phyloP scores from a whole-genome alignment of 1,284 basidiomycete genomes.

The Amylostereum areolatum region DNA sequence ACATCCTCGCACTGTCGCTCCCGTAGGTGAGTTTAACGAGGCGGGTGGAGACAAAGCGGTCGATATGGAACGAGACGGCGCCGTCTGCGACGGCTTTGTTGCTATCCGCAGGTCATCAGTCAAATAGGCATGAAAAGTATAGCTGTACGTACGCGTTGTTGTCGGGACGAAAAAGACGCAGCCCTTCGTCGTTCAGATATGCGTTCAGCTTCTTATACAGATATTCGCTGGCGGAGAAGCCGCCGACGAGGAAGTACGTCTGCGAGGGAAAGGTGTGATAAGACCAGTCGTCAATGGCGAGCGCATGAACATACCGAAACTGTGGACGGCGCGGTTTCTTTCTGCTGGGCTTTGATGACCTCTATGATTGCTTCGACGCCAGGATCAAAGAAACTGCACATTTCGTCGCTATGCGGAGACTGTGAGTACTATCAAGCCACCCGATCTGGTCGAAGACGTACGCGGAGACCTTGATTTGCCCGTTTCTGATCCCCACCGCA shows the following conservation, averaged over 20 bases:
- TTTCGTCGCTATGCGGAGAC: conserved; percentile 23
- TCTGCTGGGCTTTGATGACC: not conserved
- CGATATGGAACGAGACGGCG: conserved; percentile 45
- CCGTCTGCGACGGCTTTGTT: conserved; percentile 56
- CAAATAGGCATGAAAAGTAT: not conserved
- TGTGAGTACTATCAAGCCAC: not conserved
- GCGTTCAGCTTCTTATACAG: conserved; percentile 32
- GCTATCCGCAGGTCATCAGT: conserved; percentile 20
- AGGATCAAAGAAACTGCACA: conserved; percentile 36
- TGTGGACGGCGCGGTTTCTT: not conserved
- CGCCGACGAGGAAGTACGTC: conserved; percentile 36
- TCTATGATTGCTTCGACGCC: not conserved
- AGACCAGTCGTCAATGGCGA: no score
- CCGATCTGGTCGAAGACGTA: conserved; percentile 10
- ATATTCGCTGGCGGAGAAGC: conserved; percentile 48
- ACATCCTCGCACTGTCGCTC: no score
- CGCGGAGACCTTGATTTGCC: conserved; percentile 41
- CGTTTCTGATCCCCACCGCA: conserved; percentile 35
- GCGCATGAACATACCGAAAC: no score
- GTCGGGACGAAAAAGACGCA: conserved; percentile 31
- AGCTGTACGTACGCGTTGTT: conserved; percentile 28
- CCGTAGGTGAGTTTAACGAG: conserved; percentile 37
- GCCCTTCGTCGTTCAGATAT: conserved; percentile 21
- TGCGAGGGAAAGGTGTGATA: conserved; percentile 7
- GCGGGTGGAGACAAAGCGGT: conserved; percentile 41